A percentile compares a stretch with the other conserved stretches of the same genome.
Evolutionary conservation across 2,329 filamentous ascomycete species (phyloP).

Genomic region (Huntiella abstrusa): DNA sequence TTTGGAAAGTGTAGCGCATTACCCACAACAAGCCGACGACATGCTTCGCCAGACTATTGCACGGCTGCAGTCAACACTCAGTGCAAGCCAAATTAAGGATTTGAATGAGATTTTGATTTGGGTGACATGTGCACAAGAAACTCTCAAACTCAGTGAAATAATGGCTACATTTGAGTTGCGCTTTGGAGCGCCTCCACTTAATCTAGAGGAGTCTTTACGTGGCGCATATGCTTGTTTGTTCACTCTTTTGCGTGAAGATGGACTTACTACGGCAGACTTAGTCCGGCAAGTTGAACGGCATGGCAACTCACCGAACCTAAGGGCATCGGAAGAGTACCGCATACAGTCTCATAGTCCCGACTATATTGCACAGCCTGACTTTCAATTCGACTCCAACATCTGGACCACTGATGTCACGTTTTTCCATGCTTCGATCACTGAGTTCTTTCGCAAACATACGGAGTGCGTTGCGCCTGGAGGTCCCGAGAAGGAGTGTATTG

Average conservation of each 20-base stretch:
- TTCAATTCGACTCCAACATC: conserved; percentile 25
- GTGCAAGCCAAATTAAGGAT: conserved; percentile 21
- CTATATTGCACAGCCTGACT: conserved; percentile 17
- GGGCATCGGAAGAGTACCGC: conserved; percentile 10
- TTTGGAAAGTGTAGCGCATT: conserved; percentile 24
- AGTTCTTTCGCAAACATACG: conserved; percentile 13
- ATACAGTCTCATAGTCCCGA: conserved; percentile 18
- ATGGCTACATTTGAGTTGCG: conserved; percentile 25
- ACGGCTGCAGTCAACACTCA: conserved; percentile 23
- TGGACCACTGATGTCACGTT: conserved; percentile 22
- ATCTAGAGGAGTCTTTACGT: conserved; percentile 24
- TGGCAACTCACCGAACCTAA: not conserved
- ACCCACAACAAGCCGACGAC: conserved; percentile 26
- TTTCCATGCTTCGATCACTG: conserved; percentile 15
- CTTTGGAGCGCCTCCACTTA: conserved; percentile 23
- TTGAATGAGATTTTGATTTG: conserved; percentile 29
- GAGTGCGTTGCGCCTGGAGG: conserved; percentile 4
- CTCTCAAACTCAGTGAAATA: conserved; percentile 25
- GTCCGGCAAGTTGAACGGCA: conserved; percentile 21
- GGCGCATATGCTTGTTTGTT: conserved; percentile 29
- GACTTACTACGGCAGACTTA: conserved; percentile 23
- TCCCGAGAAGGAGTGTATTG: conserved; percentile 15
- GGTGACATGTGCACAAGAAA: conserved; percentile 26
- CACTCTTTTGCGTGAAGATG: conserved; percentile 25
- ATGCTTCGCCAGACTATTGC: conserved; percentile 24